phyloP scores from a whole-genome alignment of 2,329 filamentous ascomycete species.

The Phaeomoniella chlamydospora region DNA sequence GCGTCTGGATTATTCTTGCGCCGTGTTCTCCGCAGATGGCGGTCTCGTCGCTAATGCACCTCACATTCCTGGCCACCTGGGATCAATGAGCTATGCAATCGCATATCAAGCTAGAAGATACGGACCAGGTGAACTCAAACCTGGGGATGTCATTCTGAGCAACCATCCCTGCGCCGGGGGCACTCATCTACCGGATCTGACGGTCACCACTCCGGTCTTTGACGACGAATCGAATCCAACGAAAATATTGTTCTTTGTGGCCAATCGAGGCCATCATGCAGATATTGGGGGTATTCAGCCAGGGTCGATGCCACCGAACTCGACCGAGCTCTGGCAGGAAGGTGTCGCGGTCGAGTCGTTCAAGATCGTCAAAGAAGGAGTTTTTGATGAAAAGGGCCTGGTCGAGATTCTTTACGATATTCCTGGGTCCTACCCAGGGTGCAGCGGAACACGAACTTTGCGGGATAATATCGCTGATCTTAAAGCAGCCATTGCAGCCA shows the following conservation, averaged over 20 bases:
- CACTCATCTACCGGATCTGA: slow-evolving; percentile 67
- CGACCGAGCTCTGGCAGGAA: slow-evolving; percentile 31
- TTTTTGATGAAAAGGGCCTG: slow-evolving; percentile 20
- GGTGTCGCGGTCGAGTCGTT: slow-evolving; percentile 27
- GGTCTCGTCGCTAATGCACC: slow-evolving; percentile 56
- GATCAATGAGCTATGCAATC: slow-evolving; percentile 76
- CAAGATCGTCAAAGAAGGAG: slow-evolving; percentile 12
- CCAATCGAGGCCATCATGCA: slow-evolving; percentile 58
- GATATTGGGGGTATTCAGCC: slow-evolving; percentile 35
- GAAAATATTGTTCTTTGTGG: slow-evolving; percentile 64
- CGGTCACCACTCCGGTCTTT: slow-evolving; percentile 62
- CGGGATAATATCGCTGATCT: slow-evolving; percentile 29
- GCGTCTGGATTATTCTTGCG: slow-evolving; percentile 69
- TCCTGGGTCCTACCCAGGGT: slow-evolving; percentile 8
- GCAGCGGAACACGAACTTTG: slow-evolving; percentile 11
- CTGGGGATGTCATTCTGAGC: slow-evolving; percentile 63
- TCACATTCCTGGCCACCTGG: slow-evolving; percentile 67
- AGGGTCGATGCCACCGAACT: slow-evolving; percentile 26
- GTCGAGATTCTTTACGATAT: slow-evolving; percentile 13
- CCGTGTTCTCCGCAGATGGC: slow-evolving; percentile 62
- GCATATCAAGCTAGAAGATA: slow-evolving; percentile 63
- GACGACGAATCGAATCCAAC: slow-evolving; percentile 45
- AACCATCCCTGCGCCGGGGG: slow-evolving; percentile 74
- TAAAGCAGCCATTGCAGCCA: slow-evolving; percentile 29
- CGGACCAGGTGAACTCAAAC: slow-evolving; percentile 56